Conservation (phyloP, 2,329 filamentous ascomycete species). For the Geosmithia morbida region DNA sequence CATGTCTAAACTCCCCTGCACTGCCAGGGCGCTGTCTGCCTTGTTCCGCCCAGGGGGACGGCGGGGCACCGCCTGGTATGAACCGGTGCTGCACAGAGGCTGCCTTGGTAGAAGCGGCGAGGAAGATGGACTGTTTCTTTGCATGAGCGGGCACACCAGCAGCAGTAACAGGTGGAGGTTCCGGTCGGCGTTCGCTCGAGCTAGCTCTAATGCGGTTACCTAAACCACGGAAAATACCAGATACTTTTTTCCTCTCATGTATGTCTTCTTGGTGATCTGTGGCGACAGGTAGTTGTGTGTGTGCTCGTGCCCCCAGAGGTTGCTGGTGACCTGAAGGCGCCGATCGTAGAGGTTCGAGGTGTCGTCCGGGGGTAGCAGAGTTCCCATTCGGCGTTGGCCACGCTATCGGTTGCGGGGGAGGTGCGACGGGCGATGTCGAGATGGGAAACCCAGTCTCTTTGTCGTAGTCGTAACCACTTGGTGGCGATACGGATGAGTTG, state of each 20-base stretch:
- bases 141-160: constrained; percentile 8
- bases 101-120: constrained; percentile 9
- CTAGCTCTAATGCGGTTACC: constrained; percentile 22
- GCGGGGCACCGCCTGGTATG: constrained; percentile 2
- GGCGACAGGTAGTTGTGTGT: no score
- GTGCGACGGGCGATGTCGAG: constrained; percentile 2
- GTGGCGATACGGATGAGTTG: constrained; percentile 10
- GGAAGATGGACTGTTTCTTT: constrained; percentile 24
- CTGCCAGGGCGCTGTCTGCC: neutral
- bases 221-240: constrained; percentile 36
- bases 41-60: neutral
- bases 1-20: constrained; percentile 4
- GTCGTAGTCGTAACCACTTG: constrained; percentile 25
- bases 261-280: constrained; percentile 11
- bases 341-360: no score
- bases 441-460: constrained; percentile 31
- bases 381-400: neutral
- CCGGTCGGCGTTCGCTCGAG: constrained; percentile 13
- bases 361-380: neutral
- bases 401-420: neutral
- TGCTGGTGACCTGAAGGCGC: no score
- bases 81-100: constrained; percentile 4
- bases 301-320: no score
- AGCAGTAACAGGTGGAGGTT: constrained; percentile 3
- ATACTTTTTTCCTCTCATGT: constrained; percentile 20